phyloP scores from a whole-genome alignment of 192 early-diverging fungal species.

The Dissophora ornata region DNA sequence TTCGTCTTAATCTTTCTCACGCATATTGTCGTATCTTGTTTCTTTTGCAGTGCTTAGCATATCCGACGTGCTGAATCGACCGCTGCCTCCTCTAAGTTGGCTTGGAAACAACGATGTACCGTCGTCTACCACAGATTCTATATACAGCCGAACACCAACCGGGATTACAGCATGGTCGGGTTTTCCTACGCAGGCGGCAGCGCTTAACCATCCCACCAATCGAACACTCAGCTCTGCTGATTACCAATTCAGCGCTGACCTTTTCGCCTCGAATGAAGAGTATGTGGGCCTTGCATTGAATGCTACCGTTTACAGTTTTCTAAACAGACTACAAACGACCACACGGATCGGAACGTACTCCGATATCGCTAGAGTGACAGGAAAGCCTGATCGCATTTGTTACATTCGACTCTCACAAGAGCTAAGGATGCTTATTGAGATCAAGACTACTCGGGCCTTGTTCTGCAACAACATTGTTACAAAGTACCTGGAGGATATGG shows the following conservation, averaged over 20 bases:
- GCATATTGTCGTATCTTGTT: constrained; percentile 4
- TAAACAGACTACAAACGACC: constrained; percentile 1
- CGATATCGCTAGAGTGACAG: constrained; percentile 14
- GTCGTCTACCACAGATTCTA: constrained; percentile 12
- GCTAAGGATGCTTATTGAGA: constrained; percentile 12
- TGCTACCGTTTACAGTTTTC: constrained; percentile 10
- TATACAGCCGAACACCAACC: constrained; percentile 15
- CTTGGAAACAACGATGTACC: constrained; percentile 4
- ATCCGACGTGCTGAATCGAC: constrained; percentile 29
- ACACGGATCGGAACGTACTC: constrained; percentile 1
- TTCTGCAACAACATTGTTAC: constrained; percentile 11
- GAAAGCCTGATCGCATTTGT: constrained; percentile 19
- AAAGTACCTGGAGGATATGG: constrained; percentile 13
- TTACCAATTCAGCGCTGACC: constrained; percentile 7
- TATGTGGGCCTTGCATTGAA: constrained; percentile 6
- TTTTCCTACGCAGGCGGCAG: constrained; percentile 14
- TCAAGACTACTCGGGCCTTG: constrained; percentile 16
- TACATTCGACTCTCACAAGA: constrained; percentile 9
- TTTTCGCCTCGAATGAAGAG: constrained; percentile 12
- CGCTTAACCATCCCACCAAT: constrained; percentile 17
- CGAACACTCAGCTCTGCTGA: constrained; percentile 10
- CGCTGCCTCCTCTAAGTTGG: constrained; percentile 9
- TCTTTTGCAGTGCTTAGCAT: constrained; percentile 4
- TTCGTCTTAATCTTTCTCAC: not conserved
- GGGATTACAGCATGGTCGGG: constrained; percentile 15